These are phyloP conservation scores for Borealophlyctis nickersoniae DNA, from an alignment of 192 early-diverging fungal species.

Conservation along the genomic window DNA sequence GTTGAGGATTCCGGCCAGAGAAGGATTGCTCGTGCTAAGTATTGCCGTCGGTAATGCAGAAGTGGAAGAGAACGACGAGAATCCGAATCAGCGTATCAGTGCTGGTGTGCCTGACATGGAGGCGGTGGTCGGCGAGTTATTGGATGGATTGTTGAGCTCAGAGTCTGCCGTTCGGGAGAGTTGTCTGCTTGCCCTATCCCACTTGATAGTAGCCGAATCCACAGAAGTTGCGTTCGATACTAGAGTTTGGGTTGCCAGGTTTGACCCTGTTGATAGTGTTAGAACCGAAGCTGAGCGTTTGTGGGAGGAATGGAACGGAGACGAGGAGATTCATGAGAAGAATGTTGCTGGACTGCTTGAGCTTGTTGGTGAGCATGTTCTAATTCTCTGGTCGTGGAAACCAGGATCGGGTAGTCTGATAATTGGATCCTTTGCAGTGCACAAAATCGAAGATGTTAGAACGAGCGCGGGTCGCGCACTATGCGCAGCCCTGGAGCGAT, in stretches of 20 bases:
- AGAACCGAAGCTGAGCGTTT: conserved; percentile 55
- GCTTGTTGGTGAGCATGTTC: too few species aligned
- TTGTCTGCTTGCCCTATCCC: conserved; percentile 62
- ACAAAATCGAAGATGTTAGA: conserved; percentile 55
- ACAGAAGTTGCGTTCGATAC: conserved; percentile 59
- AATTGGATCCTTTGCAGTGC: too few species aligned
- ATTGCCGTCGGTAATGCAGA: conserved; percentile 31
- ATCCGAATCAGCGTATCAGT: too few species aligned
- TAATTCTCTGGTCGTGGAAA: too few species aligned
- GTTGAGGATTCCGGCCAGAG: conserved; percentile 34
- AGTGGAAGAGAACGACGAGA: conserved; percentile 13
- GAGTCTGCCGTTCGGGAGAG: conserved; percentile 68
- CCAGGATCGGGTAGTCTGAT: too few species aligned
- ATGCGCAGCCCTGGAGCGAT: conserved; percentile 55
- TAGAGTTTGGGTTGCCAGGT: conserved; percentile 67
- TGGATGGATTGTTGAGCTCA: conserved; percentile 61
- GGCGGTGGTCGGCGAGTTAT: conserved; percentile 55
- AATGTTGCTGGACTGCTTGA: conserved; percentile 20
- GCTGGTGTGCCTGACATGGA: conserved; percentile 26
- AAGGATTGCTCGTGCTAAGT: conserved; percentile 37
- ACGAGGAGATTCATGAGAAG: conserved; percentile 4
- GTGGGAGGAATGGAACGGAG: conserved; percentile 57
- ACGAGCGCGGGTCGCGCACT: conserved; percentile 62
- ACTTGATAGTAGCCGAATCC: conserved; percentile 29
- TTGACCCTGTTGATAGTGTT: conserved; percentile 57